phyloP scores from a whole-genome alignment of 441 rosid genomes.

The Gossypium gossypioides region DNA sequence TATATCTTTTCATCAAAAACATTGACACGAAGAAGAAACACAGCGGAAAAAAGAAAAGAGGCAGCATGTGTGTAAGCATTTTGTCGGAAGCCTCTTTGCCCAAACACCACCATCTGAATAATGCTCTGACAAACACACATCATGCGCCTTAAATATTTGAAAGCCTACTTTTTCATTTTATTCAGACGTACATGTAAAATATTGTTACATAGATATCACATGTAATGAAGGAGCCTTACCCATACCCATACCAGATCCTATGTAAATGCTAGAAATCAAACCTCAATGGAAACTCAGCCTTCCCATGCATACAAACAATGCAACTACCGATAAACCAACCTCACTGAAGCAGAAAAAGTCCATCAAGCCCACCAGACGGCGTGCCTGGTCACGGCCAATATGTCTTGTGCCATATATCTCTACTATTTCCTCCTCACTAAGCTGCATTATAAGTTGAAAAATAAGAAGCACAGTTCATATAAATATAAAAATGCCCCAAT shows the following conservation, averaged over 20 bases:
- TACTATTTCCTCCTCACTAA: constrained; percentile 52
- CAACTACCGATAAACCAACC: constrained; percentile 34
- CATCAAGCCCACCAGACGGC: constrained; percentile 83
- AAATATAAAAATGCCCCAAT: background rate
- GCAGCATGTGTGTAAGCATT: background rate
- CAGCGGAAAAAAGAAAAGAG: background rate
- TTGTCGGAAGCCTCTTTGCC: background rate
- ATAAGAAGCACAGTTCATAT: constrained; percentile 2
- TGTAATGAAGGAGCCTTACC: background rate
- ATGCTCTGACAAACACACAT: background rate
- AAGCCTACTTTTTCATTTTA: background rate
- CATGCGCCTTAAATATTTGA: background rate
- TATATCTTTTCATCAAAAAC: background rate
- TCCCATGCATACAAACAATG: background rate
- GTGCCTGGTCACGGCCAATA: constrained; percentile 87
- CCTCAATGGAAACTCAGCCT: background rate
- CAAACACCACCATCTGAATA: background rate
- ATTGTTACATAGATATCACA: background rate
- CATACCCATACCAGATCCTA: background rate
- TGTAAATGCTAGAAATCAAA: background rate
- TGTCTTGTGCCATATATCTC: constrained; percentile 77
- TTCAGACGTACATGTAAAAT: background rate
- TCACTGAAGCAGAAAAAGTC: constrained; percentile 97
- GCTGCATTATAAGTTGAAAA: constrained; percentile 35
- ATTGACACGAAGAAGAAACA: background rate